phyloP scores from a whole-genome alignment of 1,284 basidiomycete genomes.

The Amylostereum areolatum region DNA sequence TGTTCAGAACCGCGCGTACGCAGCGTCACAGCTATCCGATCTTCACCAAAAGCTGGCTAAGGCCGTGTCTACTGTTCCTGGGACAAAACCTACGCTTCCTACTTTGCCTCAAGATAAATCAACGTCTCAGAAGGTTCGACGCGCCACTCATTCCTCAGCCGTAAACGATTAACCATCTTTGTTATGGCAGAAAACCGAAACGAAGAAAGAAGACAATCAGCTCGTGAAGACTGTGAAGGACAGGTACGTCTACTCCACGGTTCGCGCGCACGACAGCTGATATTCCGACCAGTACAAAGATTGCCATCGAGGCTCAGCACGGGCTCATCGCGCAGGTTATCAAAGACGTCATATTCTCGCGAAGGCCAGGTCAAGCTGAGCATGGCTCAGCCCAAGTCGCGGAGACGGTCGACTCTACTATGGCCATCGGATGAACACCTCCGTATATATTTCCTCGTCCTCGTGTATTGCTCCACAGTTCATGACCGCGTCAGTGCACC shows the following conservation, averaged over 20 bases:
- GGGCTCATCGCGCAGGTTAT: constrained; percentile 86
- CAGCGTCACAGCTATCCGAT: constrained; percentile 84
- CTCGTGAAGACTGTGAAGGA: constrained; percentile 81
- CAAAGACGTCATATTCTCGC: constrained; percentile 81
- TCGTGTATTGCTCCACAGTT: no score
- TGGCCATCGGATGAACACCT: constrained; percentile 27
- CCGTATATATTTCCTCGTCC: no score
- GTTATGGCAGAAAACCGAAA: constrained; percentile 52
- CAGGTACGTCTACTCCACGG: constrained; percentile 63
- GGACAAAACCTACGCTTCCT: constrained; percentile 51
- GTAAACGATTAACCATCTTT: no score
- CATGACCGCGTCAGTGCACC: no score
- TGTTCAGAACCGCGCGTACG: constrained; percentile 82
- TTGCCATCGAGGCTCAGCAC: constrained; percentile 85
- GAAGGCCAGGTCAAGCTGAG: constrained; percentile 39
- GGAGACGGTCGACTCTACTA: constrained; percentile 33
- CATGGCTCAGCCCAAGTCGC: constrained; percentile 18
- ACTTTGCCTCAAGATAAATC: constrained; percentile 40
- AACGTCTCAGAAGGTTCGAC: no score
- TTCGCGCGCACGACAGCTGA: no score
- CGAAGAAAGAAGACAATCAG: constrained; percentile 73
- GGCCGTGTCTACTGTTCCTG: constrained; percentile 47
- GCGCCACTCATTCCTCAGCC: no score
- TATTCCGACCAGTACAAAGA: constrained; percentile 58
- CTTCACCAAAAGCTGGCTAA: constrained; percentile 82